Evolutionary conservation across 1,139 yeast species (phyloP).

Genomic region (Suhomyces terraborum): DNA sequence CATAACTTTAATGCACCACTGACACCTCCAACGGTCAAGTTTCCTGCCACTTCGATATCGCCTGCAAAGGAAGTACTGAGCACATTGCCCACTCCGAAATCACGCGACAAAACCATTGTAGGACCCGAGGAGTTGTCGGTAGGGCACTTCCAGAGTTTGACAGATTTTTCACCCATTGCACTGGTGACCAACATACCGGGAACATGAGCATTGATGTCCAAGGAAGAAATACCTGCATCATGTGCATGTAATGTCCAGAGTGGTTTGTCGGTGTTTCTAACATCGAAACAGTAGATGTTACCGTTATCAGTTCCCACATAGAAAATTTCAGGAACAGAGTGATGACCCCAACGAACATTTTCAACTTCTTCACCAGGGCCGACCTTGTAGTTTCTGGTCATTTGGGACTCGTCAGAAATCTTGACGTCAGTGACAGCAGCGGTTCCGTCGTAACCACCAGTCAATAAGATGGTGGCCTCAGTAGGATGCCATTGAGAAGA

Average conservation of each 20-base stretch:
- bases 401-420: constrained; percentile 58
- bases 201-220: constrained; percentile 66
- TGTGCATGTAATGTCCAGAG: constrained; percentile 97
- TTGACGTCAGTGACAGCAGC: constrained; percentile 85
- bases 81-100: constrained; percentile 93
- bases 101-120: constrained; percentile 86
- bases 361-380: constrained; percentile 80
- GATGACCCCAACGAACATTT: constrained; percentile 66
- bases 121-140: constrained; percentile 56
- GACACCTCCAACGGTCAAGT: constrained; percentile 86
- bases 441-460: constrained; percentile 90
- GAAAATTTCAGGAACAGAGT: constrained; percentile 60
- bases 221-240: constrained; percentile 86
- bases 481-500: constrained; percentile 81
- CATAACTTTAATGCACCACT: constrained; percentile 83
- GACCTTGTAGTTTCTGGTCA: constrained; percentile 66
- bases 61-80: constrained; percentile 82
- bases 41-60: constrained; percentile 84
- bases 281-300: constrained; percentile 84
- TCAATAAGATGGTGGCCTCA: constrained; percentile 76
- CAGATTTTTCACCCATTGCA: constrained; percentile 85
- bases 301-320: constrained; percentile 94
- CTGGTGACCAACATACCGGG: constrained; percentile 82
- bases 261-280: constrained; percentile 67
- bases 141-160: constrained; percentile 86